Conservation (phyloP, 2,329 filamentous ascomycete species). For the Delphinella strobiligena region DNA sequence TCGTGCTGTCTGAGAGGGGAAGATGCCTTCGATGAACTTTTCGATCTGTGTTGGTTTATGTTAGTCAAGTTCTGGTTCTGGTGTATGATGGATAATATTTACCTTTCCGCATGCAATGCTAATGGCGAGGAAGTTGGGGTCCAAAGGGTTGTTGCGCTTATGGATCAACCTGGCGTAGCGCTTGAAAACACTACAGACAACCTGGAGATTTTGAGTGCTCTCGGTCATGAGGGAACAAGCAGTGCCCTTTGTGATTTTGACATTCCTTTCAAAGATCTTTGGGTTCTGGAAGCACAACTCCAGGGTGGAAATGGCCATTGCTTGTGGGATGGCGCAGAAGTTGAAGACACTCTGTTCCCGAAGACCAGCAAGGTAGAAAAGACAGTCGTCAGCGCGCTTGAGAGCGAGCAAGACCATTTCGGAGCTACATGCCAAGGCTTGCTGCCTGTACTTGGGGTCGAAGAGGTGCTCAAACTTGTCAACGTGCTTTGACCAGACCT, state of each 20-base stretch:
- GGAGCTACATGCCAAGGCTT: constrained; percentile 74
- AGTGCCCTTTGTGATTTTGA: constrained; percentile 95
- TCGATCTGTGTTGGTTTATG: constrained; percentile 9
- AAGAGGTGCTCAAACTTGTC: constrained; percentile 83
- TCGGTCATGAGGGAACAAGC: constrained; percentile 86
- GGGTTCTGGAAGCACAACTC: constrained; percentile 90
- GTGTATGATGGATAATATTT: no score
- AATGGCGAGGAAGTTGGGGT: constrained; percentile 86
- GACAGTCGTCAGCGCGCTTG: constrained; percentile 75
- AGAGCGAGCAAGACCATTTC: constrained; percentile 92
- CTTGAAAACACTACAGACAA: constrained; percentile 73
- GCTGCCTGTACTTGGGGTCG: constrained; percentile 62
- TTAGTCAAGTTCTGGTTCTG: not conserved
- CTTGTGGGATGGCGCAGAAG: constrained; percentile 92
- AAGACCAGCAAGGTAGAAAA: constrained; percentile 95
- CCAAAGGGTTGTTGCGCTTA: constrained; percentile 84
- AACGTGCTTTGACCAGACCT: constrained; percentile 95
- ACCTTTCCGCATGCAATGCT: constrained; percentile 83
- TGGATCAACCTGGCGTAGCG: constrained; percentile 70
- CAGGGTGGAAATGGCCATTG: constrained; percentile 93
- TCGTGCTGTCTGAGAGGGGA: constrained; percentile 70
- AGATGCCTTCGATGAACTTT: constrained; percentile 12
- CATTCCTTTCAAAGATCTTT: constrained; percentile 67
- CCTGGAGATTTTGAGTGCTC: constrained; percentile 77
- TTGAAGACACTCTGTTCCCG: constrained; percentile 98